Evolutionary conservation across 768 basidiomycete species (phyloP).

Genomic region (Mycena rosella): DNA sequence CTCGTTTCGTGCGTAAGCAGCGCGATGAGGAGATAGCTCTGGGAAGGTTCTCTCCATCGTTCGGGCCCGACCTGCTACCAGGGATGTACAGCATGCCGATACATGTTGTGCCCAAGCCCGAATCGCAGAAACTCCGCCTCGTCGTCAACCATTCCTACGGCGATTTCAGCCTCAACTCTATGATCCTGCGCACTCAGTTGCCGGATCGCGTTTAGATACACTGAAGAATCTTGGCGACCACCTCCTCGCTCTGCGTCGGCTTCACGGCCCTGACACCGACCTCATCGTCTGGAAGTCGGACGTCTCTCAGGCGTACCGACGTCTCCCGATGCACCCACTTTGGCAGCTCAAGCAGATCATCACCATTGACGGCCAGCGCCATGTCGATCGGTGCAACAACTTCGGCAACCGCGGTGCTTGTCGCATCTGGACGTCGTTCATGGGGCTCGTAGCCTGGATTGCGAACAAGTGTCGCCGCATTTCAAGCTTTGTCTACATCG

Average conservation of each 20-base stretch:
- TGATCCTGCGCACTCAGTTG: conserved; percentile 32
- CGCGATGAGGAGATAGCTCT: conserved; percentile 30
- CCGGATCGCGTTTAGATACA: too few relatives aligned
- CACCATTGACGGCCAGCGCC: conserved; percentile 5
- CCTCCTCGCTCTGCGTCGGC: conserved; percentile 37
- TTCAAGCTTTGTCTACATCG: conserved; percentile 46
- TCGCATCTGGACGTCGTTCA: conserved; percentile 40
- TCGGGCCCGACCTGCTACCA: conserved; percentile 41
- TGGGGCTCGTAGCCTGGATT: conserved; percentile 47
- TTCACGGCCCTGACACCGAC: not conserved
- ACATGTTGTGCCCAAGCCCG: conserved; percentile 45
- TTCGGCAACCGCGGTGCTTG: not conserved
- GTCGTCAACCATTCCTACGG: conserved; percentile 45
- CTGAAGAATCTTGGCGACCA: too few relatives aligned
- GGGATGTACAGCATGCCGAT: conserved; percentile 47
- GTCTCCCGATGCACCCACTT: conserved; percentile 37
- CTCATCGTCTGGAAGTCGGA: conserved; percentile 43
- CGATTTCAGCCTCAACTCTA: not conserved
- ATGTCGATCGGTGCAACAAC: not conserved
- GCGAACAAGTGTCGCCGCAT: too few relatives aligned
- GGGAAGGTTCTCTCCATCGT: conserved; percentile 39
- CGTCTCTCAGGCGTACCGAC: conserved; percentile 40
- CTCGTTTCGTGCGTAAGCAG: too few relatives aligned
- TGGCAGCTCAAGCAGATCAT: conserved; percentile 45
- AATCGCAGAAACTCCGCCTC: conserved; percentile 40